Evolutionary conservation across 208 protist genomes (phyloP).

Genomic region (Trypanosoma melophagium): DNA sequence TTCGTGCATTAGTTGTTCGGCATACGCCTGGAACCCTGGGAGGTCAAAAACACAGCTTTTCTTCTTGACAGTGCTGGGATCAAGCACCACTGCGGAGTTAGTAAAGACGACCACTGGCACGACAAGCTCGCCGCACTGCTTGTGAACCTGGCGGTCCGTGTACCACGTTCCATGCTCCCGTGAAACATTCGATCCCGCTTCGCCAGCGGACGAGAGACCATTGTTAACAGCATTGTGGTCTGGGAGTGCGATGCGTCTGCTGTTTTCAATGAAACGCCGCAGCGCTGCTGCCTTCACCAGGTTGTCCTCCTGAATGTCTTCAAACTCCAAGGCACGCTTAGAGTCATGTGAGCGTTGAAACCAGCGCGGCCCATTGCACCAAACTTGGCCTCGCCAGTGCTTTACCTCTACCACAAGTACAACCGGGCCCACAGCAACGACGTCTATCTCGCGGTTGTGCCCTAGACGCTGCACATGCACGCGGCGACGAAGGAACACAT

Average conservation of each 20-base stretch:
- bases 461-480: conserved; percentile 66
- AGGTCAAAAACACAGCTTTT: conserved; percentile 81
- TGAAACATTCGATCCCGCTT: conserved; percentile 1
- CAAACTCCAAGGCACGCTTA: conserved; percentile 72
- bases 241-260: conserved; percentile 60
- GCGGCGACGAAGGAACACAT: conserved; percentile 81
- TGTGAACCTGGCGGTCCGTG: conserved; percentile 67
- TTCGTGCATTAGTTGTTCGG: conserved; percentile 17
- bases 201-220: not conserved
- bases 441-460: conserved; percentile 90
- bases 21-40: conserved; percentile 57
- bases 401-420: conserved; percentile 90
- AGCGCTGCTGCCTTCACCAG: conserved; percentile 79
- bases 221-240: conserved; percentile 24
- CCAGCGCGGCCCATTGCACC: conserved; percentile 82
- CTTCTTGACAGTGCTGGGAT: conserved; percentile 62
- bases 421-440: conserved; percentile 75
- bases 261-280: conserved; percentile 84
- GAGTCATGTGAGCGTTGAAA: conserved; percentile 55
- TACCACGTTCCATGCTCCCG: conserved; percentile 70
- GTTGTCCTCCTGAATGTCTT: conserved; percentile 84
- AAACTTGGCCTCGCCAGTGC: conserved; percentile 89
- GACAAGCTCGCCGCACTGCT: conserved; percentile 64
- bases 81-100: conserved; percentile 59
- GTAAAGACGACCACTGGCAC: conserved; percentile 89